Evolutionary conservation across 2,329 filamentous ascomycete species (phyloP).

Genomic region (Colletotrichum lentis): DNA sequence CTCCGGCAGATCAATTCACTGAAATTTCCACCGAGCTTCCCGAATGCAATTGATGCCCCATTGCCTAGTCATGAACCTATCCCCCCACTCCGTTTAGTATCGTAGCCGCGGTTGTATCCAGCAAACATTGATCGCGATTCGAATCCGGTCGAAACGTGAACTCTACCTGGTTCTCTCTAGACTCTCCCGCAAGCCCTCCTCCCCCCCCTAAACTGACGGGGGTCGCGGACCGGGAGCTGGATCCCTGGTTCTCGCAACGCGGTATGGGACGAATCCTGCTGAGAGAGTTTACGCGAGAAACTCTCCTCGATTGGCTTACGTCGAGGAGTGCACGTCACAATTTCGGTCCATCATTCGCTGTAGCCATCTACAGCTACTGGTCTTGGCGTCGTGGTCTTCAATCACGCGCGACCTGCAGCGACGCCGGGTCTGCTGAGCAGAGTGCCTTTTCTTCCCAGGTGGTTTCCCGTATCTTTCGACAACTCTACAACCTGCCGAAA

Average conservation of each 20-base stretch:
- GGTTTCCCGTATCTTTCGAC: too few relatives aligned
- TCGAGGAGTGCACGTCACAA: constrained; percentile 3
- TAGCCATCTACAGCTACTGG: background rate
- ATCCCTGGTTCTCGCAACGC: constrained; percentile 8
- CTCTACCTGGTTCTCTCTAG: constrained; percentile 13
- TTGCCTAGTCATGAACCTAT: background rate
- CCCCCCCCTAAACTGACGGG: background rate
- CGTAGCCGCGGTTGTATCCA: background rate
- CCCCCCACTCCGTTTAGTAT: background rate
- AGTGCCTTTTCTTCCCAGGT: background rate
- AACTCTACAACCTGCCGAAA: background rate
- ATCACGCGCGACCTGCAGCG: background rate
- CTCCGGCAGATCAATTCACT: background rate
- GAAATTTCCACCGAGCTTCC: background rate
- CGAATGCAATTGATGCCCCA: background rate
- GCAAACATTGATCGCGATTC: background rate
- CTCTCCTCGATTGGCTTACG: background rate
- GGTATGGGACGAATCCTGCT: constrained; percentile 31
- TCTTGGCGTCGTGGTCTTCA: background rate
- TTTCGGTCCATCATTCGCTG: background rate
- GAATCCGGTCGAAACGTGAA: constrained; percentile 14
- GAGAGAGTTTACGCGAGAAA: constrained; percentile 29
- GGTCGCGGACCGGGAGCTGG: constrained; percentile 14
- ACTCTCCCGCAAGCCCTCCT: background rate
- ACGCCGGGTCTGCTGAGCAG: background rate